Evolutionary conservation across 257 asterid genomes (phyloP).

Genomic region (Handroanthus guayacan): DNA sequence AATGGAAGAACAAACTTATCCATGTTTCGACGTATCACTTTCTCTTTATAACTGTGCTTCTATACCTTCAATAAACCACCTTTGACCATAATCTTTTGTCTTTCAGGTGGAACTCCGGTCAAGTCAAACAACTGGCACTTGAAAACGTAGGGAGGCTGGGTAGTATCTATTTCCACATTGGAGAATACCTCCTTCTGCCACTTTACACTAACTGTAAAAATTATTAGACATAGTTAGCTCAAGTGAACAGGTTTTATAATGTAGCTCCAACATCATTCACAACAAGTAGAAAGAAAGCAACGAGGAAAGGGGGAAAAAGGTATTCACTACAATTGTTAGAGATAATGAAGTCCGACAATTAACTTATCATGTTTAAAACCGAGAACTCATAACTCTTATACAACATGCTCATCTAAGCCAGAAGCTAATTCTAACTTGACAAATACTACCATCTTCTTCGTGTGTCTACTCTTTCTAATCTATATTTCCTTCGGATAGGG

Average conservation of each 20-base stretch:
- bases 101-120: slow-evolving; percentile 99
- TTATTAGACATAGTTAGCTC: slow-evolving; percentile 28
- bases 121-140: slow-evolving; percentile 94
- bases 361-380: background rate
- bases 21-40: slow-evolving; percentile 1
- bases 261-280: slow-evolving; percentile 16
- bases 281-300: background rate
- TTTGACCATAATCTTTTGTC: slow-evolving; percentile 99
- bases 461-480: background rate
- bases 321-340: background rate
- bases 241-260: slow-evolving; percentile 10
- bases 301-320: background rate
- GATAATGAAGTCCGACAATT: slow-evolving; percentile 24
- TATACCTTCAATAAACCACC: slow-evolving; percentile 96
- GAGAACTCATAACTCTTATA: background rate
- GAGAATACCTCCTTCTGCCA: slow-evolving; percentile 92
- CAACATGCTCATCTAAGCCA: background rate
- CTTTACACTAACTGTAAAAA: slow-evolving; percentile 86
- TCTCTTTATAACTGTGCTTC: slow-evolving; percentile 5
- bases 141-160: slow-evolving; percentile 88
- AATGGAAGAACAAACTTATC: background rate
- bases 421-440: slow-evolving; percentile 15
- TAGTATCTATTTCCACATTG: slow-evolving; percentile 87
- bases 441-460: background rate
- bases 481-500: background rate